phyloP scores from a whole-genome alignment of 768 basidiomycete genomes.

The Mycena galopus region DNA sequence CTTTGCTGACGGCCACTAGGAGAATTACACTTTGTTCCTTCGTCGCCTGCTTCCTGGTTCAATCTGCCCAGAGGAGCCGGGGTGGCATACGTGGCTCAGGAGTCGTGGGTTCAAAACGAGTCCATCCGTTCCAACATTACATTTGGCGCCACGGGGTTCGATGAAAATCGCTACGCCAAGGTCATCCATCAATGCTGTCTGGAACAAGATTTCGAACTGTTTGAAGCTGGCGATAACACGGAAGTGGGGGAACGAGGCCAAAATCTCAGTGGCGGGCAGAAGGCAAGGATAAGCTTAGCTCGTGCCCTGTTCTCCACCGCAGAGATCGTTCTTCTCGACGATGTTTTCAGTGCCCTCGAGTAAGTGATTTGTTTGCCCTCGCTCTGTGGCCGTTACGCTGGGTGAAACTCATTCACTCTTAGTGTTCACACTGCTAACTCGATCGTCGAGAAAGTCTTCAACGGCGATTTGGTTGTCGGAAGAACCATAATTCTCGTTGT shows the following conservation, averaged over 20 bases:
- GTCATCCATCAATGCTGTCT: conserved; percentile 82
- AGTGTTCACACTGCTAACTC: conserved; percentile 84
- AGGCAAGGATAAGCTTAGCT: conserved; percentile 61
- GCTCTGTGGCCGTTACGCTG: background rate
- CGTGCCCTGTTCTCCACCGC: conserved; percentile 63
- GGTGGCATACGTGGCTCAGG: conserved; percentile 86
- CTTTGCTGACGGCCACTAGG: conserved; percentile 44
- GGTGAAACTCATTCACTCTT: background rate
- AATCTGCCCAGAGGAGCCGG: conserved; percentile 78
- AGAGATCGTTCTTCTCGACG: conserved; percentile 76
- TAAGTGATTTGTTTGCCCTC: background rate
- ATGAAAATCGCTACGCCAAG: conserved; percentile 83
- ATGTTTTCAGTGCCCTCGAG: conserved; percentile 75
- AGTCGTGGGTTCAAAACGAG: conserved; percentile 88
- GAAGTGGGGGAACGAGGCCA: conserved; percentile 19
- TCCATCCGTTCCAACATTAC: conserved; percentile 87
- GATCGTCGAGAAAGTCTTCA: conserved; percentile 84
- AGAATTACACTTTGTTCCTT: conserved; percentile 75
- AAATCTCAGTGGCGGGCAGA: conserved; percentile 55
- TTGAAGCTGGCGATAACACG: conserved; percentile 69
- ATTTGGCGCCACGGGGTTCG: conserved; percentile 77
- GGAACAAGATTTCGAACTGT: conserved; percentile 76
- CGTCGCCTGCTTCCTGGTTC: conserved; percentile 69
- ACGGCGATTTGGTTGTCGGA: conserved; percentile 81
- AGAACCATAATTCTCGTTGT: conserved; percentile 89